phyloP scores from a whole-genome alignment of 1,139 yeast genomes.

The Diutina siamensis region DNA sequence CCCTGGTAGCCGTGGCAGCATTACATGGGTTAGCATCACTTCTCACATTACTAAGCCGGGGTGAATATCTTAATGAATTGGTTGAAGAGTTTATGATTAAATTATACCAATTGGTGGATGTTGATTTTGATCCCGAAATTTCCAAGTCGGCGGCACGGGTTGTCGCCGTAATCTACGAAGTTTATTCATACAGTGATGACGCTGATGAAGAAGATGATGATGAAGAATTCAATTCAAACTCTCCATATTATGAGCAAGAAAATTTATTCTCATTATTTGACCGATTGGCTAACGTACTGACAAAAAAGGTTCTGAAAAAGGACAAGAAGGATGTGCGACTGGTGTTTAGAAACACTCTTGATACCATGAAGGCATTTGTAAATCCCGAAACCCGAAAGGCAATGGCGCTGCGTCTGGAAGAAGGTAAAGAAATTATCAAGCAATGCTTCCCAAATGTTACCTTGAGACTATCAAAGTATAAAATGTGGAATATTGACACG shows the following conservation, averaged over 20 bases:
- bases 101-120: slow-evolving; percentile 29
- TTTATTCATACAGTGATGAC: slow-evolving; percentile 32
- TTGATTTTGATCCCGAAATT: slow-evolving; percentile 29
- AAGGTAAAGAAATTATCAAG: slow-evolving; percentile 23
- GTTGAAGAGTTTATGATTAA: slow-evolving; percentile 25
- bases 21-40: slow-evolving; percentile 38
- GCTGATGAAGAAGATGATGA: slow-evolving; percentile 19
- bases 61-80: slow-evolving; percentile 31
- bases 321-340: slow-evolving; percentile 53
- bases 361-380: slow-evolving; percentile 36
- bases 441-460: neutral
- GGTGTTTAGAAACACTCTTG: slow-evolving; percentile 48
- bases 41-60: slow-evolving; percentile 30
- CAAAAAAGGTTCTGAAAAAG: slow-evolving; percentile 47
- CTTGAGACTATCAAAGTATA: slow-evolving; percentile 41
- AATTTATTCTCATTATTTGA: slow-evolving; percentile 34
- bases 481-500: slow-evolving; percentile 46
- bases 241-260: slow-evolving; percentile 51
- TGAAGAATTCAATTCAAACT: slow-evolving; percentile 29
- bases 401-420: slow-evolving; percentile 22
- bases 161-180: slow-evolving; percentile 51
- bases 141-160: slow-evolving; percentile 48
- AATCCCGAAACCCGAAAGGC: slow-evolving; percentile 25
- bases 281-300: slow-evolving; percentile 38
- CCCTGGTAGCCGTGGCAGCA: slow-evolving; percentile 30